A percentile compares a stretch with the other conserved stretches of the same genome.
Evolutionary conservation across 2,329 filamentous ascomycete genomes (phyloP).

Genomic region (Pseudofabraea citricarpa): DNA sequence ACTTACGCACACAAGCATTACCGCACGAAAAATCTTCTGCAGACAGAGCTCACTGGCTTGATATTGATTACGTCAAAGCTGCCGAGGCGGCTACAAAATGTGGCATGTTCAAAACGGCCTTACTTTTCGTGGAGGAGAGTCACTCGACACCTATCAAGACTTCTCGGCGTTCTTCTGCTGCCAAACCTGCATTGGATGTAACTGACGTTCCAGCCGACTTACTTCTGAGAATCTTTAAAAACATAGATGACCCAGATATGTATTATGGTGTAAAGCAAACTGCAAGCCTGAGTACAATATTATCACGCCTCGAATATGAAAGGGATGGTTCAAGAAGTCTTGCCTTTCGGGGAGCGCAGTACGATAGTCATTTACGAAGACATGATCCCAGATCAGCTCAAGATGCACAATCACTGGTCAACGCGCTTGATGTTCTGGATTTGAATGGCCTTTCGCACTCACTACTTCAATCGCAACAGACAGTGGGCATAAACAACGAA

Average conservation of each 20-base stretch:
- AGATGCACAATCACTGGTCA: constrained; percentile 67
- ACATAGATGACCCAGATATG: constrained; percentile 90
- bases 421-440: constrained; percentile 74
- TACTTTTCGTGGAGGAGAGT: constrained; percentile 76
- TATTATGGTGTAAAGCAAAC: constrained; percentile 88
- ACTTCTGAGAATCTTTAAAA: constrained; percentile 79
- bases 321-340: constrained; percentile 81
- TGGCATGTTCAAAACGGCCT: constrained; percentile 79
- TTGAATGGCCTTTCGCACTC: constrained; percentile 82
- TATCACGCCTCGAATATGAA: constrained; percentile 84
- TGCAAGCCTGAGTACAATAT: constrained; percentile 69
- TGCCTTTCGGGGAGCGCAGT: constrained; percentile 84
- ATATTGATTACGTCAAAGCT: constrained; percentile 69
- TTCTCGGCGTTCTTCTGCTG: constrained; percentile 62
- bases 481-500: constrained; percentile 48
- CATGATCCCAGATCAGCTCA: constrained; percentile 47
- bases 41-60: constrained; percentile 79
- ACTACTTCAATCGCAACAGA: constrained; percentile 64
- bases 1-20: constrained; percentile 75
- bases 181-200: constrained; percentile 33
- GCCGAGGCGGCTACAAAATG: constrained; percentile 71
- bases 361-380: constrained; percentile 75
- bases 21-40: constrained; percentile 73
- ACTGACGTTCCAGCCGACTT: constrained; percentile 56
- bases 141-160: constrained; percentile 50